Conservation (phyloP, 441 rosid species). For the Syzygium syzygioides region DNA sequence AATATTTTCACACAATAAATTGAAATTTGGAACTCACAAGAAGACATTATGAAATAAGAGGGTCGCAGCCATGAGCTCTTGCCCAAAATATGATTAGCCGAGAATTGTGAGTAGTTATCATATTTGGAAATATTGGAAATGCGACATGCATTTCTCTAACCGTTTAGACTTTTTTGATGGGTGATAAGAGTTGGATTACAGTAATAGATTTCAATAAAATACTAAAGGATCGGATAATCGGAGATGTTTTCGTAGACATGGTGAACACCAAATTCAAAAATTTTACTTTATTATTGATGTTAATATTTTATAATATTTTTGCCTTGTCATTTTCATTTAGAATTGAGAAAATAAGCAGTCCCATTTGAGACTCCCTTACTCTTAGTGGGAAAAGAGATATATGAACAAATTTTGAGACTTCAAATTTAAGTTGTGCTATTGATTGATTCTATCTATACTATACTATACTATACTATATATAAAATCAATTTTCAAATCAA, state of each 20-base stretch:
- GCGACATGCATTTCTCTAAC: background rate
- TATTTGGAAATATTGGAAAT: background rate
- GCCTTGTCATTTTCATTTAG: background rate
- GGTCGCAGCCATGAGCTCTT: background rate
- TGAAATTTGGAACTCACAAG: background rate
- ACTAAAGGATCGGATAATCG: background rate
- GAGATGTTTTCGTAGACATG: background rate
- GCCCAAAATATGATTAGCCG: background rate
- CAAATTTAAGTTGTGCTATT: background rate
- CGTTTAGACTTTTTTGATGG: background rate
- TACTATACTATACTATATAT: background rate
- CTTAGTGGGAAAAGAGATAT: background rate
- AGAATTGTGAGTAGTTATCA: background rate
- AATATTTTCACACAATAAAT: background rate
- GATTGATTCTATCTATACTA: too few relatives aligned
- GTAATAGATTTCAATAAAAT: background rate
- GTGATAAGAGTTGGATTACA: background rate
- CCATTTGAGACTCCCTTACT: background rate
- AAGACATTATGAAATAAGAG: too few relatives aligned
- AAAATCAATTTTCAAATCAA: background rate
- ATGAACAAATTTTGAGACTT: background rate
- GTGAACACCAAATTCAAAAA: background rate
- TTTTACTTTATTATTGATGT: too few relatives aligned
- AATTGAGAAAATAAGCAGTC: background rate
- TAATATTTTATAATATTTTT: background rate